phyloP scores from a whole-genome alignment of 208 protist genomes.

The Leishmania martiniquensis region DNA sequence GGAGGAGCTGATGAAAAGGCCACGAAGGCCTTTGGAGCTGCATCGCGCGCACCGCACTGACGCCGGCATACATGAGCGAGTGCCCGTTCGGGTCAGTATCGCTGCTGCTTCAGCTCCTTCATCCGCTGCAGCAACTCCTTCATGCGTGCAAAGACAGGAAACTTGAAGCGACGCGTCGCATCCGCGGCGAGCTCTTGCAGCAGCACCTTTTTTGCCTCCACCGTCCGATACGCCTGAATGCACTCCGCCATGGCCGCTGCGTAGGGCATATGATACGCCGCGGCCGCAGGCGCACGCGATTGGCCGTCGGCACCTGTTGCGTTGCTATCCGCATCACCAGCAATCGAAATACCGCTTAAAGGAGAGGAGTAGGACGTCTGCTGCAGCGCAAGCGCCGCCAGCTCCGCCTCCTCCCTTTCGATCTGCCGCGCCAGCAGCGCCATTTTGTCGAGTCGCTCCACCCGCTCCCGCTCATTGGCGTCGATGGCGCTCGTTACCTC shows the following conservation, averaged over 20 bases:
- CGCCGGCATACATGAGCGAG: not conserved
- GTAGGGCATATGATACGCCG: slow-evolving; percentile 32
- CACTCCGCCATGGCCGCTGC: slow-evolving; percentile 68
- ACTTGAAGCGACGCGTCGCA: slow-evolving; percentile 87
- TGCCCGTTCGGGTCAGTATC: not conserved
- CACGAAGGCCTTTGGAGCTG: not conserved
- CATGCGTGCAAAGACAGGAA: slow-evolving; percentile 86
- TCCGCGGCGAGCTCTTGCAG: slow-evolving; percentile 82
- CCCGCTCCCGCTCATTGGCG: slow-evolving; percentile 35
- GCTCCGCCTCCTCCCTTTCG: slow-evolving; percentile 17
- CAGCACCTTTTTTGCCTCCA: slow-evolving; percentile 49
- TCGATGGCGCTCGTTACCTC: slow-evolving; percentile 34
- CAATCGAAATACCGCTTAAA: not conserved
- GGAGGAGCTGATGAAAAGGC: not conserved
- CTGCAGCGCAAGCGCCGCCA: slow-evolving; percentile 12
- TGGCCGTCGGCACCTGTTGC: not conserved
- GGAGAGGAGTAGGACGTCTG: not conserved
- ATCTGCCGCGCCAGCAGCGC: slow-evolving; percentile 20
- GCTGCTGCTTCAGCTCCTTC: slow-evolving; percentile 75
- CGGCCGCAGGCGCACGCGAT: not conserved
- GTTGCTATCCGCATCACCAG: not conserved
- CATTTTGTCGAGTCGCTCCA: slow-evolving; percentile 30
- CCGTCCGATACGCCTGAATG: slow-evolving; percentile 66
- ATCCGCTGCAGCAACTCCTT: slow-evolving; percentile 80
- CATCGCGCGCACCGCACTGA: not conserved